Evolutionary conservation across 2,329 filamentous ascomycete species (phyloP).

Genomic region (Cryoendolithus antarcticus): DNA sequence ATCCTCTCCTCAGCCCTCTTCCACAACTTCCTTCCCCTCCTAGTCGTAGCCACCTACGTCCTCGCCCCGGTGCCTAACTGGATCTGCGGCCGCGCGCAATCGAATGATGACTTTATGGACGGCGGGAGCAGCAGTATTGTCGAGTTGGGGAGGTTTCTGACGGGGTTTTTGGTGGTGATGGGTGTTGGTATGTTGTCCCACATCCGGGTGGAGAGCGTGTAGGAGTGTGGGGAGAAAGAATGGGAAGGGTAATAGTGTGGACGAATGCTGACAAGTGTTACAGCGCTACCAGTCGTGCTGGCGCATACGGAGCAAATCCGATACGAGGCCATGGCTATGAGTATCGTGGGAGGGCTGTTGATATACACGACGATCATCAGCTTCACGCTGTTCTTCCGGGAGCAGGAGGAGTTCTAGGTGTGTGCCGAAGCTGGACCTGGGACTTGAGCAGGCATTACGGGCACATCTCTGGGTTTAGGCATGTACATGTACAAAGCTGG

Average conservation of each 20-base stretch:
- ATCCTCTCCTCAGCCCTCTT: slow-evolving; percentile 95
- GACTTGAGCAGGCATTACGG: background rate
- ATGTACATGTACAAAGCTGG: too few relatives aligned
- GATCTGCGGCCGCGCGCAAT: slow-evolving; percentile 79
- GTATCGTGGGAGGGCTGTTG: slow-evolving; percentile 75
- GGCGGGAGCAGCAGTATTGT: slow-evolving; percentile 69
- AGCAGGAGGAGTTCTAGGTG: slow-evolving; percentile 79
- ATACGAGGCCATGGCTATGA: slow-evolving; percentile 85
- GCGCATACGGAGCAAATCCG: slow-evolving; percentile 77
- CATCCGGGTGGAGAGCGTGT: slow-evolving; percentile 2
- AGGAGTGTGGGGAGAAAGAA: background rate
- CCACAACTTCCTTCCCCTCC: slow-evolving; percentile 85
- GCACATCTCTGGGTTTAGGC: too few relatives aligned
- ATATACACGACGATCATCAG: slow-evolving; percentile 98
- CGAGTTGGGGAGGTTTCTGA: slow-evolving; percentile 87
- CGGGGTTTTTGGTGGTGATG: slow-evolving; percentile 93
- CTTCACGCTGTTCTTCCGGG: slow-evolving; percentile 96
- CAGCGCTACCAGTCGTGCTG: slow-evolving; percentile 77
- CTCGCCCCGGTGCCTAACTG: slow-evolving; percentile 92
- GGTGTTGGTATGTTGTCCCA: slow-evolving; percentile 63
- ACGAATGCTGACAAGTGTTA: slow-evolving; percentile 1
- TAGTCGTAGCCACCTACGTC: slow-evolving; percentile 92
- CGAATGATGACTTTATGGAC: slow-evolving; percentile 93
- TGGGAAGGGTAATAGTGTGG: background rate
- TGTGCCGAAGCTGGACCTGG: background rate